phyloP scores from a whole-genome alignment of 140 eudicot genomes.

The Anethum foeniculum region DNA sequence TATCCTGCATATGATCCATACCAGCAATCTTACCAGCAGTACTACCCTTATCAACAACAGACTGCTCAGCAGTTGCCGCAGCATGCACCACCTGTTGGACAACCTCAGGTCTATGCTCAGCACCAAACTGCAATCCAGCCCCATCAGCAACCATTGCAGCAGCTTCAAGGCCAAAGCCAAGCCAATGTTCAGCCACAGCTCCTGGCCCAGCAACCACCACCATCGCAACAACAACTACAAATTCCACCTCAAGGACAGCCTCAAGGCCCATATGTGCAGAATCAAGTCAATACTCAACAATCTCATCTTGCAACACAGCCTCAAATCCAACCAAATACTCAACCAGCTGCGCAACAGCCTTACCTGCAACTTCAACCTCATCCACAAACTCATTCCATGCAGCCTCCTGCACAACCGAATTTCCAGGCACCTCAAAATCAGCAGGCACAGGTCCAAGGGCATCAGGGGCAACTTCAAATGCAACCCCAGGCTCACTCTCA shows the following conservation, averaged over 20 bases:
- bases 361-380: conserved; percentile 29
- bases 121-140: conserved; percentile 34
- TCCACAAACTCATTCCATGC: conserved; percentile 14
- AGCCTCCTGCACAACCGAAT: conserved; percentile 42
- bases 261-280: conserved; percentile 24
- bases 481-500: conserved; percentile 11
- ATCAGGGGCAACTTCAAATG: conserved; percentile 30
- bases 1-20: conserved; percentile 75
- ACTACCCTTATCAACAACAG: conserved; percentile 56
- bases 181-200: background rate
- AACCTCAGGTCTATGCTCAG: conserved; percentile 28
- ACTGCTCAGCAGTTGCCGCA: conserved; percentile 51
- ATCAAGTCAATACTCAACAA: conserved; percentile 37
- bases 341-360: conserved; percentile 38
- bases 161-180: conserved; percentile 27
- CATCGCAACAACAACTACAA: background rate
- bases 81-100: conserved; percentile 17
- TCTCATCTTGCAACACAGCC: conserved; percentile 33
- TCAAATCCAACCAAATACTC: conserved; percentile 31
- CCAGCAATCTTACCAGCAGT: conserved; percentile 84
- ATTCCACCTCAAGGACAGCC: conserved; percentile 11
- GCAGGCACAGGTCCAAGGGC: conserved; percentile 46
- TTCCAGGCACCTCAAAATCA: conserved; percentile 66
- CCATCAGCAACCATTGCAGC: conserved; percentile 34
- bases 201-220: background rate